A percentile compares a stretch with the other conserved stretches of the same genome.
Evolutionary conservation across 2,329 filamentous ascomycete species (phyloP).

Genomic region (Colletotrichum sp.): DNA sequence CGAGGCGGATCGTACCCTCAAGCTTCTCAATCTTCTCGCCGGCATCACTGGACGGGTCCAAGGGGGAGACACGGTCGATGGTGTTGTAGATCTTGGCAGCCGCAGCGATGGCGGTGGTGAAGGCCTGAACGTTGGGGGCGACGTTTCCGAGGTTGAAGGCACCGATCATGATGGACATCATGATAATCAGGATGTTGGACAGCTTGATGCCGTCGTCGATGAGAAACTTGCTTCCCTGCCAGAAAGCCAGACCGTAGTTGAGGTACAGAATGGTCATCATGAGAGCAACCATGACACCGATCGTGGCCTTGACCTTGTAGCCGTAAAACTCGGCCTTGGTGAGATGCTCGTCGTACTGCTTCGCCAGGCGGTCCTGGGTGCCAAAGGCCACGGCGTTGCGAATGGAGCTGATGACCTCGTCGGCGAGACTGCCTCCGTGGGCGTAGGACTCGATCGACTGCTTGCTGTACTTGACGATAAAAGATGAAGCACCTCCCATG

Average conservation of each 20-base stretch:
- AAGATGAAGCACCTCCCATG: slow-evolving; percentile 75
- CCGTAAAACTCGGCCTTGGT: slow-evolving; percentile 76
- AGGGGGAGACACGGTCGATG: slow-evolving; percentile 85
- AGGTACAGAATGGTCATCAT: slow-evolving; percentile 87
- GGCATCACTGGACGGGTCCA: slow-evolving; percentile 75
- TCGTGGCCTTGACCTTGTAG: slow-evolving; percentile 72
- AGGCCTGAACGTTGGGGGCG: slow-evolving; percentile 84
- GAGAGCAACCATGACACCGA: slow-evolving; percentile 80
- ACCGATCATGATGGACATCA: slow-evolving; percentile 91
- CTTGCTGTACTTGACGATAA: slow-evolving; percentile 84
- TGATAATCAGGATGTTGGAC: slow-evolving; percentile 78
- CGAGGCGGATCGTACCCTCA: slow-evolving; percentile 79
- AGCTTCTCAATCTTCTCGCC: slow-evolving; percentile 78
- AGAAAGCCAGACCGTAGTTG: slow-evolving; percentile 88
- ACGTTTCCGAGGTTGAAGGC: slow-evolving; percentile 91
- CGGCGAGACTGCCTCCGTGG: slow-evolving; percentile 83
- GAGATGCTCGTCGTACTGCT: slow-evolving; percentile 82
- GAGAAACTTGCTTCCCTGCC: slow-evolving; percentile 82
- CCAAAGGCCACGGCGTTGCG: slow-evolving; percentile 92
- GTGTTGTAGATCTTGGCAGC: slow-evolving; percentile 92
- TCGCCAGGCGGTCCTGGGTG: slow-evolving; percentile 89
- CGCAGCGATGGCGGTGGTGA: slow-evolving; percentile 82
- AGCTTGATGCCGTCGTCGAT: slow-evolving; percentile 69
- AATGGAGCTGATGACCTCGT: slow-evolving; percentile 93
- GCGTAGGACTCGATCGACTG: slow-evolving; percentile 80